phyloP scores from a whole-genome alignment of 345 rosid species.

The Eucalyptus erythrocorys region DNA sequence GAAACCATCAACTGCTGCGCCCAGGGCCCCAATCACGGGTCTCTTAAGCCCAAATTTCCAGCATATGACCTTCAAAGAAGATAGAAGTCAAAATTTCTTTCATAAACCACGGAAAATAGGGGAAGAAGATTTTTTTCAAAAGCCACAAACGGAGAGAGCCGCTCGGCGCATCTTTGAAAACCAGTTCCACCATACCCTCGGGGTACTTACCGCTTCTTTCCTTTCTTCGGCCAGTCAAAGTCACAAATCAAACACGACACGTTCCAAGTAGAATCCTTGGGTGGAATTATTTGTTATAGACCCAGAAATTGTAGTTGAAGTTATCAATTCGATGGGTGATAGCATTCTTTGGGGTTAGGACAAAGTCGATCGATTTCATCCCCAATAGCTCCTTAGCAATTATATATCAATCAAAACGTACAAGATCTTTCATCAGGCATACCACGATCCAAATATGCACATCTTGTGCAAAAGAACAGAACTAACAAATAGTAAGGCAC shows the following conservation, averaged over 20 bases:
- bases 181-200: accelerated
- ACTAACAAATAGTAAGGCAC: not conserved
- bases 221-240: not conserved
- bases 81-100: not conserved
- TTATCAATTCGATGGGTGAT: not conserved
- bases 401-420: not conserved
- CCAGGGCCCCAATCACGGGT: accelerated
- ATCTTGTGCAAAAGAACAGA: not conserved
- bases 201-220: not conserved
- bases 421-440: not conserved
- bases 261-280: not conserved
- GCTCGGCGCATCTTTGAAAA: not conserved
- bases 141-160: not conserved
- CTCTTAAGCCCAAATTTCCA: not conserved
- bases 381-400: not conserved
- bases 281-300: not conserved
- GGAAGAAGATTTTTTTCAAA: not conserved
- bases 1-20: not conserved
- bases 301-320: not conserved
- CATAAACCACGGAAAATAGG: not conserved
- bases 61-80: not conserved
- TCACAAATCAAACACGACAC: not conserved
- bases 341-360: not conserved
- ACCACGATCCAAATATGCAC: not conserved
- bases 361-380: not conserved